Percentiles rank a stretch among this genome's conserved stretches.
Conservation (phyloP, 176 grass and related monocot species). For the Musa acuminata region DNA sequence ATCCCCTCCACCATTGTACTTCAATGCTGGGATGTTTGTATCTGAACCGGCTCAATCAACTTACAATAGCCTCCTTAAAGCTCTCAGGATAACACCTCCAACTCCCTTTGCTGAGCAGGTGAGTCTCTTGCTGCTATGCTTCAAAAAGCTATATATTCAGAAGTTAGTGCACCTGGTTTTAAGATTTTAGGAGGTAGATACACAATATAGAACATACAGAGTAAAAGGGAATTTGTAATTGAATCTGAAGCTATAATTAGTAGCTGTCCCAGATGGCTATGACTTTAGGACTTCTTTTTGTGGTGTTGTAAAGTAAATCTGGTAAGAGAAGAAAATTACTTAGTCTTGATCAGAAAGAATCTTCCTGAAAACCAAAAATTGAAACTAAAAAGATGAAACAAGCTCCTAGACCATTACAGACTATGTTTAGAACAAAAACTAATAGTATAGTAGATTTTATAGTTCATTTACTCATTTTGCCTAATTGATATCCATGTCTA, state of each 20-base stretch:
- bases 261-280: too few relatives aligned
- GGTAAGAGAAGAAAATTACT: not conserved
- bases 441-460: not conserved
- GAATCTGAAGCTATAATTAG: too few relatives aligned
- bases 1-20: conserved; percentile 13
- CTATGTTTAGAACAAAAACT: too few relatives aligned
- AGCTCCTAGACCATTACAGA: not conserved
- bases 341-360: not conserved
- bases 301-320: not conserved
- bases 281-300: too few relatives aligned
- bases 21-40: conserved; percentile 21
- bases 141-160: not conserved
- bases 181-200: too few relatives aligned
- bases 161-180: too few relatives aligned
- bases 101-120: conserved; percentile 21
- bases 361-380: not conserved
- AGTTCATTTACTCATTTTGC: not conserved
- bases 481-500: not conserved
- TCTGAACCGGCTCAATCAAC: not conserved
- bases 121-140: not conserved
- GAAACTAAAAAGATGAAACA: conserved; percentile 7
- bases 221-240: too few relatives aligned
- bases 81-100: conserved; percentile 17
- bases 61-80: conserved; percentile 1
- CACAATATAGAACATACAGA: too few relatives aligned